phyloP scores from a whole-genome alignment of 441 rosid species.

The Flueggea neowawraea region DNA sequence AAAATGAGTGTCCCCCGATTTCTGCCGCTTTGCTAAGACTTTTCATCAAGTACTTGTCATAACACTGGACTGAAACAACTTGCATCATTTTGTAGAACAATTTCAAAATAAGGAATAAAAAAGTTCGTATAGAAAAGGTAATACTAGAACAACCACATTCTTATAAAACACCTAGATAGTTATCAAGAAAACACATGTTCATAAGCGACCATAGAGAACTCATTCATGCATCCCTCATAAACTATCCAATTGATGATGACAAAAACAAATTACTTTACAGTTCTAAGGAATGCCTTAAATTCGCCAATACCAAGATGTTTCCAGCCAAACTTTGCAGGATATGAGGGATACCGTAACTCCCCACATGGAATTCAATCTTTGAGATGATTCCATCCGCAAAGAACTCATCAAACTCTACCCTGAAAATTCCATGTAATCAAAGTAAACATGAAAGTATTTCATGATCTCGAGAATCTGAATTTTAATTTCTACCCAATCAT shows the following conservation, averaged over 20 bases:
- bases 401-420: constrained; percentile 70
- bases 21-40: constrained; percentile 85
- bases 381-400: constrained; percentile 66
- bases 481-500: too few relatives aligned
- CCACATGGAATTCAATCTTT: constrained; percentile 83
- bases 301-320: constrained; percentile 93
- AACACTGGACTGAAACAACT: constrained; percentile 63
- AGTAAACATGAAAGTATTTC: constrained; percentile 61
- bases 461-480: not conserved
- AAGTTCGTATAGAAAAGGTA: not conserved
- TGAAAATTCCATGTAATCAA: constrained; percentile 87
- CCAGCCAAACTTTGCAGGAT: constrained; percentile 91
- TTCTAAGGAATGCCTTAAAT: constrained; percentile 66
- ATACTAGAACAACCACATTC: too few relatives aligned
- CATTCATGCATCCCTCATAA: too few relatives aligned
- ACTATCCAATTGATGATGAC: not conserved
- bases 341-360: constrained; percentile 79
- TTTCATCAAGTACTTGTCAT: constrained; percentile 81
- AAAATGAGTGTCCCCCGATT: constrained; percentile 69
- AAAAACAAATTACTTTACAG: constrained; percentile 1
- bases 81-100: constrained; percentile 24
- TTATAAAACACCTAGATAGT: too few relatives aligned
- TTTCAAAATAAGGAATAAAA: not conserved
- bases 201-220: too few relatives aligned
- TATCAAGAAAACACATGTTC: too few relatives aligned